Evolutionary conservation across 2,329 filamentous ascomycete species (phyloP).

Genomic region (Apiospora marii): DNA sequence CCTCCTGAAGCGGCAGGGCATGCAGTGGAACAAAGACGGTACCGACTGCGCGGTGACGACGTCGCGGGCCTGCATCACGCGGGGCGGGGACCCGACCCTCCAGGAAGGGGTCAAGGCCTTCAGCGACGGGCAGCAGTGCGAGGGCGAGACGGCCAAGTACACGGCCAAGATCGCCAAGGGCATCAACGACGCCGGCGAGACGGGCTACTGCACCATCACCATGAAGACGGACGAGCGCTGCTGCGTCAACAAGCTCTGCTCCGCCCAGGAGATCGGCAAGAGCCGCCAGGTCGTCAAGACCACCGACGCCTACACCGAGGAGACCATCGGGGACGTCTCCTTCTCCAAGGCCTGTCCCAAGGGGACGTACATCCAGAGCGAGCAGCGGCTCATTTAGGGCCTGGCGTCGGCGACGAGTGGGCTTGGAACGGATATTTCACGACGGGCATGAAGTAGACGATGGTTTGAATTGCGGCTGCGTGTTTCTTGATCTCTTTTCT

Average conservation of each 20-base stretch:
- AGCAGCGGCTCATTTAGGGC: neutral
- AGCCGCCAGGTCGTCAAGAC: neutral
- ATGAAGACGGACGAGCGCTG: neutral
- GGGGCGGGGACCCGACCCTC: neutral
- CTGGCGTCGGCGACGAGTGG: neutral
- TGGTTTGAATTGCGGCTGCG: neutral
- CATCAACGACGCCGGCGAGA: constrained; percentile 5
- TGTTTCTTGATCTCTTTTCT: neutral
- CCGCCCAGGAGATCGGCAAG: neutral
- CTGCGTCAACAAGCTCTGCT: neutral
- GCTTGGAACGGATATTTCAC: neutral
- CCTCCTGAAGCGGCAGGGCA: neutral
- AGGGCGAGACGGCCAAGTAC: neutral
- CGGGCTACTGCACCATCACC: constrained; percentile 1
- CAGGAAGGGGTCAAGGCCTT: neutral
- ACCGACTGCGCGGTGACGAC: neutral
- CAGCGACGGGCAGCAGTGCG: neutral
- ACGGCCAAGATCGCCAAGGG: neutral
- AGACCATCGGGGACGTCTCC: neutral
- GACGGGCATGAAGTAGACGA: neutral
- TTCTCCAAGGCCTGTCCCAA: constrained; percentile 3
- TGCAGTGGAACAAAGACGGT: neutral
- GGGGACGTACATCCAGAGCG: neutral
- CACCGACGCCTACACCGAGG: neutral
- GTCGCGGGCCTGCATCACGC: neutral